phyloP scores from a whole-genome alignment of 2,329 filamentous ascomycete species.

The Orbilia javanica region DNA sequence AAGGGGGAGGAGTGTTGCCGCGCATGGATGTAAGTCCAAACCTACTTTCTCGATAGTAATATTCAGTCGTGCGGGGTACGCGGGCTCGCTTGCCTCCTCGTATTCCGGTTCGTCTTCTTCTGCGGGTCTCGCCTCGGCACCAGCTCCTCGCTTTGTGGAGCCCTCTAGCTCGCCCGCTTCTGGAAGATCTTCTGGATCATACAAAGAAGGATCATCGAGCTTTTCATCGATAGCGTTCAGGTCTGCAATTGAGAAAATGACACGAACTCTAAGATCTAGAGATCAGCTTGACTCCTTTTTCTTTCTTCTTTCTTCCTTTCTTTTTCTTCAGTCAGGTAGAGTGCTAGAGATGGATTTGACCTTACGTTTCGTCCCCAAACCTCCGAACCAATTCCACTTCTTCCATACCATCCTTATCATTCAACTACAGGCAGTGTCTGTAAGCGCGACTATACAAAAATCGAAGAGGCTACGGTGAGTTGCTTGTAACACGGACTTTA shows the following conservation, averaged over 20 bases:
- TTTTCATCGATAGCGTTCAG: constrained; percentile 75
- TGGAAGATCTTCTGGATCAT: constrained; percentile 64
- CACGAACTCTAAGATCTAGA: constrained; percentile 73
- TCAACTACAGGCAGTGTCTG: constrained; percentile 66
- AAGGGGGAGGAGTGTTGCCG: not conserved
- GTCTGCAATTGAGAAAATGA: constrained; percentile 87
- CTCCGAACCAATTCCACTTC: constrained; percentile 86
- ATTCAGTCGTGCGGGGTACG: constrained; percentile 84
- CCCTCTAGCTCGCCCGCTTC: constrained; percentile 65
- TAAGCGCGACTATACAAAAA: not conserved
- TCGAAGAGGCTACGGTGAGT: not conserved
- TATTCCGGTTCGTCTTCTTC: constrained; percentile 71
- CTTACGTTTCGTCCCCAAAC: constrained; percentile 87
- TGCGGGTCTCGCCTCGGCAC: constrained; percentile 70
- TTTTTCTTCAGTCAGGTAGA: not conserved
- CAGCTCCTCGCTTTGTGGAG: constrained; percentile 68
- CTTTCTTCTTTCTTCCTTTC: too few relatives aligned
- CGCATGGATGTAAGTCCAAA: not conserved
- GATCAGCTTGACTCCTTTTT: constrained; percentile 18
- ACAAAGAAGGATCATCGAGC: constrained; percentile 71
- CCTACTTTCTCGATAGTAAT: constrained; percentile 83
- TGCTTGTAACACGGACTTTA: constrained; percentile 70
- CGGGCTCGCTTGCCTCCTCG: constrained; percentile 70
- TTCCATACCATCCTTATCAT: constrained; percentile 85
- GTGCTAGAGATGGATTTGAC: not conserved